Evolutionary conservation across 169 alveolate species (phyloP).

Genomic region (Babesia ovata): DNA sequence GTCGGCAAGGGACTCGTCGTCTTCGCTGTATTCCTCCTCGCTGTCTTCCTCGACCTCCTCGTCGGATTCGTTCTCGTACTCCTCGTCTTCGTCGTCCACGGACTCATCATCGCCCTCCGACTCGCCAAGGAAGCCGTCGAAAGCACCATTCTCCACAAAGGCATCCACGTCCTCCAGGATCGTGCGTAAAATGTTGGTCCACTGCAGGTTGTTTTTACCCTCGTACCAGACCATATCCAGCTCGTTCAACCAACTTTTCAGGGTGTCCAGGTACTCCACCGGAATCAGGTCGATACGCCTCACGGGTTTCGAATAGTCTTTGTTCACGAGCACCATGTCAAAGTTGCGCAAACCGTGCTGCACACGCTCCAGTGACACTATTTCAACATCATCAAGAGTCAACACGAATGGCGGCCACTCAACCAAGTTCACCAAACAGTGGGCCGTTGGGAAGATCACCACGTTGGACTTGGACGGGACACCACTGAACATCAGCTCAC

Average conservation of each 20-base stretch:
- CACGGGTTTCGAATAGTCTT: slow-evolving; percentile 91
- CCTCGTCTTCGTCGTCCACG: slow-evolving; percentile 83
- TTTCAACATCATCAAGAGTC: slow-evolving; percentile 93
- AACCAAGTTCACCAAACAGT: slow-evolving; percentile 91
- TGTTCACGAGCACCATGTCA: slow-evolving; percentile 94
- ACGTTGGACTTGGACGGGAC: slow-evolving; percentile 95
- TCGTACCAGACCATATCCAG: slow-evolving; percentile 89
- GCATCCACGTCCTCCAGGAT: slow-evolving; percentile 84
- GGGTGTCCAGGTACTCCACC: slow-evolving; percentile 89
- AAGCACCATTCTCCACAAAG: slow-evolving; percentile 84
- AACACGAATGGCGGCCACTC: slow-evolving; percentile 97
- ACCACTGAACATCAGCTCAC: slow-evolving; percentile 92
- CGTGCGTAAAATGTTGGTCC: slow-evolving; percentile 86
- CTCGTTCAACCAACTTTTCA: slow-evolving; percentile 91
- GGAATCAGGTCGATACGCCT: slow-evolving; percentile 93
- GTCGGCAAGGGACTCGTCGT: slow-evolving; percentile 73
- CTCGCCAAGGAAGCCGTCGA: slow-evolving; percentile 86
- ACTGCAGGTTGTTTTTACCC: slow-evolving; percentile 88
- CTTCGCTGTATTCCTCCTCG: slow-evolving; percentile 74
- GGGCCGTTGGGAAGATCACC: slow-evolving; percentile 92
- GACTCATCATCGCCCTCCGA: slow-evolving; percentile 84
- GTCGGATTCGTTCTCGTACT: slow-evolving; percentile 75
- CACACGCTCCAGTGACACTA: slow-evolving; percentile 95
- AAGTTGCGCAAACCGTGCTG: slow-evolving; percentile 94
- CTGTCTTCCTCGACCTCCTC: slow-evolving; percentile 74